Base-by-base conservation (phyloP, 306 rosid genomes). In the Amphicarpaea edgeworthii region DNA sequence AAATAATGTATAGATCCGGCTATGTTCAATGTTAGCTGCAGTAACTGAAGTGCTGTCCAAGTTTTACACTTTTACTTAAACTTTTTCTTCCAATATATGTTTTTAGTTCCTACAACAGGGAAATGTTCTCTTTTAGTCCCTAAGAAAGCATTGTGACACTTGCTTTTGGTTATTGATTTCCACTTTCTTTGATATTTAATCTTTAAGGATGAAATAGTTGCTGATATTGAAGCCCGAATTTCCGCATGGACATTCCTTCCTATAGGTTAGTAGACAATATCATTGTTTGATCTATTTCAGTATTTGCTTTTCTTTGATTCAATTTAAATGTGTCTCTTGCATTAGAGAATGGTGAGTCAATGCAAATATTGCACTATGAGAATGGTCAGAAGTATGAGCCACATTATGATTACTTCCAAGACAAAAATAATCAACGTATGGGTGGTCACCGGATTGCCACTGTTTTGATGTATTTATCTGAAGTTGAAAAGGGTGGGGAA, bases 361-460 rank as follows among this genome's bases (percentile, higher is more conserved):
- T 92, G 19, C 99, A 95, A 85, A 40, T 95, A 73, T 83, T 95
- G 73, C 97, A 91, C 82, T 95, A 95, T 66, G 88, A 89, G 86
- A 15, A 90, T 54, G 97, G 97, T 49, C 87, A 95, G 88, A 92
- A 95, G 81, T 95, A 95, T 2, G 97, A 89, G 59, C 97, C 99
- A 7, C 99, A 95, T 84, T 95, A 19, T 70, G 99, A 92, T 81
- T 92, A 34, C 84, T 95, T 95, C 75, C 96, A 87, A 70, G 97
- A 90, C 90, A 87, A 89, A 85, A 88, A 72, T 71, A 92, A 92
- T 86, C 96, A 86, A 64, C 14, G 81, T 58, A 3, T 76, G 68
- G 99, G 99, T 74, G 99, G 99, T 77, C 99, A 92, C 70, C 93
- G 99, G 53, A 43, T 92, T 19, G 97, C 97, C 75, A 95, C 99